Conservation (phyloP, 1,139 yeast genomes). For the Debaryomycetaceae sp. region DNA sequence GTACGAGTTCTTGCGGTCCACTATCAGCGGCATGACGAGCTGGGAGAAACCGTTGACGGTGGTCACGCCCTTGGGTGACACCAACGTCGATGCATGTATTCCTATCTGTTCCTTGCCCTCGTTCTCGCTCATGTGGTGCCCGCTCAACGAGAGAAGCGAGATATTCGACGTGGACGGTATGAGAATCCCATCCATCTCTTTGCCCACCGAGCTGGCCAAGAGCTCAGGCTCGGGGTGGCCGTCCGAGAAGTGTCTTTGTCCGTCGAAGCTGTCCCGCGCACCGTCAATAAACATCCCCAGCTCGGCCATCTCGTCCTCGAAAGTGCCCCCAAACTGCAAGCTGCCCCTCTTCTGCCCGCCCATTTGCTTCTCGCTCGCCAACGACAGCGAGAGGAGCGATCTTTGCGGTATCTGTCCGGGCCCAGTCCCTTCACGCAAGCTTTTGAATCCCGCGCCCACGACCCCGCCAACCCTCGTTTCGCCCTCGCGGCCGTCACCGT, state of each 20-base stretch:
- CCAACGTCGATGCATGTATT: background rate
- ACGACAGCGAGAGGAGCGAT: conserved; percentile 25
- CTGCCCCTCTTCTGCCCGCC: background rate
- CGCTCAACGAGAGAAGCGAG: conserved; percentile 47
- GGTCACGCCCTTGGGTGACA: background rate
- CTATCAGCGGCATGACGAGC: background rate
- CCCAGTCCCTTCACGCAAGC: background rate
- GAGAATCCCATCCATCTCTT: conserved; percentile 45
- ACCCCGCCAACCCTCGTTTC: background rate
- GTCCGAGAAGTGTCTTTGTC: conserved; percentile 11
- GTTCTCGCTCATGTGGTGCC: conserved; percentile 7
- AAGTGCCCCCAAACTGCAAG: background rate
- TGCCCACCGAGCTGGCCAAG: conserved; percentile 53
- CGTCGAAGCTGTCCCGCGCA: background rate
- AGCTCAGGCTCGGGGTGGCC: conserved; percentile 54
- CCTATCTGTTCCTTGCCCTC: background rate
- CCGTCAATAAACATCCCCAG: background rate
- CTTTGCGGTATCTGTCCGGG: conserved; percentile 11
- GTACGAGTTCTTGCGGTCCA: conserved; percentile 21
- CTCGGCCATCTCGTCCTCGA: background rate
- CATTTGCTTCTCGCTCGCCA: conserved; percentile 18
- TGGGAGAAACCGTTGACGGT: background rate
- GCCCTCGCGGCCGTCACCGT: background rate
- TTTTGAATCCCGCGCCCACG: no score
- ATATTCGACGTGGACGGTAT: conserved; percentile 56